Evolutionary conservation across 1,139 yeast species (phyloP).

Genomic region (Sugiyamaella pinicola): DNA sequence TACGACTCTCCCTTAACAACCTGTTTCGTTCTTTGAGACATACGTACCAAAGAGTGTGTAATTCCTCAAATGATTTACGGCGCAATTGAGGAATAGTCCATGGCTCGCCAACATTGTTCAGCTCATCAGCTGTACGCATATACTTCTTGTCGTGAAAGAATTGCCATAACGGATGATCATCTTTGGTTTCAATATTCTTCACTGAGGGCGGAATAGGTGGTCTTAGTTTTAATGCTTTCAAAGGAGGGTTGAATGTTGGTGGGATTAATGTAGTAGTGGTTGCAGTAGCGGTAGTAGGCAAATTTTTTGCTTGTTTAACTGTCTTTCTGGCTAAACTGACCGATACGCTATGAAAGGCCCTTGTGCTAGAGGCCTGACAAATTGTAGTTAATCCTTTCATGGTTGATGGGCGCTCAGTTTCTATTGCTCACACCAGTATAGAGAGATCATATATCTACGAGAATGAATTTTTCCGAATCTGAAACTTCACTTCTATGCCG

Average conservation of each 20-base stretch:
- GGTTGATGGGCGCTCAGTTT: not conserved
- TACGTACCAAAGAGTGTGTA: slow-evolving; percentile 88
- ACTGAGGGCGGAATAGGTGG: slow-evolving; percentile 88
- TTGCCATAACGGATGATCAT: slow-evolving; percentile 94
- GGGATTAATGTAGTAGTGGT: slow-evolving; percentile 5
- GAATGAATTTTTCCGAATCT: slow-evolving; percentile 12
- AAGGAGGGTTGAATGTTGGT: slow-evolving; percentile 15
- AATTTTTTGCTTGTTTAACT: not conserved
- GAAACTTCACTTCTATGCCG: not conserved
- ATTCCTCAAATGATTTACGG: slow-evolving; percentile 86
- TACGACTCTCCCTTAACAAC: slow-evolving; percentile 71
- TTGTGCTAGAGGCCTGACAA: not conserved
- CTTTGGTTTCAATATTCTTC: slow-evolving; percentile 68
- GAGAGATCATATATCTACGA: not conserved
- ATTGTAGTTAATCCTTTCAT: slow-evolving; percentile 8
- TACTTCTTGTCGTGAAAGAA: slow-evolving; percentile 68
- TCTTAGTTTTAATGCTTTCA: slow-evolving; percentile 52
- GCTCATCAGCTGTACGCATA: slow-evolving; percentile 60
- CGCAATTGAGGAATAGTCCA: slow-evolving; percentile 91
- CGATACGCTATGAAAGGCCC: slow-evolving; percentile 3
- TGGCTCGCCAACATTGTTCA: slow-evolving; percentile 65
- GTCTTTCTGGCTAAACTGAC: slow-evolving; percentile 4
- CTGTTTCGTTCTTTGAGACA: slow-evolving; percentile 82
- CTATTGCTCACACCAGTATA: not conserved
- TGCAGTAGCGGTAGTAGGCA: not conserved